phyloP scores from a whole-genome alignment of 352 stramenopile species.

The Globisporangium ultimum region DNA sequence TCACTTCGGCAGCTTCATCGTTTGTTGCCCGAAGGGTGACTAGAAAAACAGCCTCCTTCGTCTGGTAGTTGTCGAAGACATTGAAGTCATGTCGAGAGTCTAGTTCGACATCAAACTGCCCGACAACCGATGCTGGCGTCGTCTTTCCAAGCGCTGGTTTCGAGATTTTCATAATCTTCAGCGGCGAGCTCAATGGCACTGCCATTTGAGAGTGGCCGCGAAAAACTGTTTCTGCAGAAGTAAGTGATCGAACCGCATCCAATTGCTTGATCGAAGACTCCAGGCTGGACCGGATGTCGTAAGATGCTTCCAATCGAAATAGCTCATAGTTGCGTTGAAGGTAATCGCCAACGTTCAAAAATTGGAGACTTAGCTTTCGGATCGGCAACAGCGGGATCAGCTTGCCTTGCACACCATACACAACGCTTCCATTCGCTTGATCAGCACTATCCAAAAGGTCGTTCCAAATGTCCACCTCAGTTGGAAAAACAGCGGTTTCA shows the following conservation, averaged over 20 bases:
- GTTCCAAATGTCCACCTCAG: slow-evolving; percentile 89
- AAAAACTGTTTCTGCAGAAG: slow-evolving; percentile 49
- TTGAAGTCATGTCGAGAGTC: slow-evolving; percentile 37
- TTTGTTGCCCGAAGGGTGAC: slow-evolving; percentile 69
- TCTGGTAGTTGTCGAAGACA: slow-evolving; percentile 87
- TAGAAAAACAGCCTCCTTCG: slow-evolving; percentile 95
- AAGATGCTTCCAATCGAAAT: slow-evolving; percentile 85
- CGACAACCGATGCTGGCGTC: slow-evolving; percentile 77
- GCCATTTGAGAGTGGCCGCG: slow-evolving; percentile 45
- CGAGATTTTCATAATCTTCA: slow-evolving; percentile 78
- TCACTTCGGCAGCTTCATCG: slow-evolving; percentile 65
- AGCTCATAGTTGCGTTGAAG: slow-evolving; percentile 92
- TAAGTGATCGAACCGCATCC: slow-evolving; percentile 41
- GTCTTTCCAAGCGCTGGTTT: slow-evolving; percentile 90
- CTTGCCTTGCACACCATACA: slow-evolving; percentile 43
- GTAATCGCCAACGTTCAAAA: slow-evolving; percentile 94
- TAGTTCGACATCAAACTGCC: slow-evolving; percentile 87
- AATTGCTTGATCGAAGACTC: slow-evolving; percentile 83
- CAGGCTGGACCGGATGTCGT: slow-evolving; percentile 83
- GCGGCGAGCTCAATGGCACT: slow-evolving; percentile 30
- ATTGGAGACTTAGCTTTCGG: slow-evolving; percentile 95
- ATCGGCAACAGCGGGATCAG: slow-evolving; percentile 74
- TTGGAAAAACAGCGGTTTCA: slow-evolving; percentile 58
- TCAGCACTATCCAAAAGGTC: slow-evolving; percentile 35
- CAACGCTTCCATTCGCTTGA: slow-evolving; percentile 4